These are phyloP conservation scores for Solanum sejunctum DNA, from an alignment of 257 asterid genomes.

Conservation along the genomic window DNA sequence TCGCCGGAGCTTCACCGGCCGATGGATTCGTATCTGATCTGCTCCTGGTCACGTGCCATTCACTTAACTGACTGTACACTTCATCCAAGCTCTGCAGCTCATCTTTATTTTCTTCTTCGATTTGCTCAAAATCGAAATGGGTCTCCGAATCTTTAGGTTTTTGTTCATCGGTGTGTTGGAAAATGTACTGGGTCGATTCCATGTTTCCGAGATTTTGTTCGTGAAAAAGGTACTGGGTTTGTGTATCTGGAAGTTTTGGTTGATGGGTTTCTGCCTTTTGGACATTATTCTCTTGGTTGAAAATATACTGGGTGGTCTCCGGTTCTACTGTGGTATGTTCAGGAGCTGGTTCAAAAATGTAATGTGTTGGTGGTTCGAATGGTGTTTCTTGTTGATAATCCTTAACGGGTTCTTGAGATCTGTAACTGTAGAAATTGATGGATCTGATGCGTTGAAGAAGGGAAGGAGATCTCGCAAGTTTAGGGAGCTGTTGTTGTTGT, in stretches of 20 bases:
- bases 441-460: conserved; percentile 69
- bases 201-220: neutral
- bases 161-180: neutral
- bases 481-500: neutral
- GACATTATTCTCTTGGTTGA: neutral
- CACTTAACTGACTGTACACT: conserved; percentile 33
- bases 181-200: neutral
- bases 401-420: conserved; percentile 26
- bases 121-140: conserved; percentile 2
- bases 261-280: conserved; percentile 1
- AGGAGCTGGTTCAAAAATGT: conserved; percentile 24
- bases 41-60: conserved; percentile 26
- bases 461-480: conserved; percentile 37
- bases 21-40: conserved; percentile 54
- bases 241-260: neutral
- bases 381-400: conserved; percentile 9
- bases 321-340: neutral
- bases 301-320: conserved; percentile 4
- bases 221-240: conserved; percentile 11
- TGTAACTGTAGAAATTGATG: conserved; percentile 22
- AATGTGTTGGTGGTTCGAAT: conserved; percentile 22
- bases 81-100: conserved; percentile 41
- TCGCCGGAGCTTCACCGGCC: conserved; percentile 31
- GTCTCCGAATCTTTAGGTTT: neutral
- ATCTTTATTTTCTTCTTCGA: conserved; percentile 11